phyloP scores from a whole-genome alignment of 2,329 filamentous ascomycete species.

The Ploettnerulaceae sp. region DNA sequence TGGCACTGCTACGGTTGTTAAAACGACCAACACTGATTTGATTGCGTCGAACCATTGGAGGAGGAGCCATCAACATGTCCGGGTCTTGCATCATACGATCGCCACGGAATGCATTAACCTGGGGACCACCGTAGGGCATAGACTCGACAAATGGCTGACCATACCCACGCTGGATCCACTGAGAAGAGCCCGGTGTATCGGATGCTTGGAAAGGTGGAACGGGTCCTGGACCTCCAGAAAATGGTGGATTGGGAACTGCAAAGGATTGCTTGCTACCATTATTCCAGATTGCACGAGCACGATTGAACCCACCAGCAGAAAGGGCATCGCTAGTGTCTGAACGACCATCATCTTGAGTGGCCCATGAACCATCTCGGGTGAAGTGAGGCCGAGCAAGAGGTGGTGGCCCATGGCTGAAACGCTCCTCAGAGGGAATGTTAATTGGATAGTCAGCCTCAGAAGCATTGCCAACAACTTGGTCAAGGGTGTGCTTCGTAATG shows the following conservation, averaged over 20 bases:
- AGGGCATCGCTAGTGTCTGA: conserved; percentile 54
- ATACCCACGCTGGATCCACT: conserved; percentile 44
- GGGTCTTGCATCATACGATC: conserved; percentile 31
- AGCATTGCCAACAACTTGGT: conserved; percentile 47
- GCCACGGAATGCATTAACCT: conserved; percentile 26
- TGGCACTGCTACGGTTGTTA: conserved; percentile 27
- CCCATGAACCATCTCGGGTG: conserved; percentile 46
- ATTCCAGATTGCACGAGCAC: conserved; percentile 53
- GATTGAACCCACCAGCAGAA: conserved; percentile 47
- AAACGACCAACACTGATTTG: conserved; percentile 27
- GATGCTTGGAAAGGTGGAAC: conserved; percentile 26
- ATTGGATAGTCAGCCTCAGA: conserved; percentile 41
- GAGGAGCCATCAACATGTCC: conserved; percentile 29
- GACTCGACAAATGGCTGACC: conserved; percentile 32
- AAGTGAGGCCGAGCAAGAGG: conserved; percentile 36
- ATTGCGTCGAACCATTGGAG: conserved; percentile 25
- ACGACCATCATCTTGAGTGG: conserved; percentile 46
- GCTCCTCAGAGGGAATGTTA: conserved; percentile 24
- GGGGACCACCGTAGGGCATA: conserved; percentile 26
- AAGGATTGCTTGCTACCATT: conserved; percentile 26
- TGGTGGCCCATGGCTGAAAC: conserved; percentile 23
- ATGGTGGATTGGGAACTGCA: conserved; percentile 36
- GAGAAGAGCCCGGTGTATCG: conserved; percentile 36
- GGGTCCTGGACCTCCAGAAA: conserved; percentile 25
- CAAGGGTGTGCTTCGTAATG: conserved; percentile 53